Conservation (phyloP, 257 asterid species). For the Nicotiana attenuata region DNA sequence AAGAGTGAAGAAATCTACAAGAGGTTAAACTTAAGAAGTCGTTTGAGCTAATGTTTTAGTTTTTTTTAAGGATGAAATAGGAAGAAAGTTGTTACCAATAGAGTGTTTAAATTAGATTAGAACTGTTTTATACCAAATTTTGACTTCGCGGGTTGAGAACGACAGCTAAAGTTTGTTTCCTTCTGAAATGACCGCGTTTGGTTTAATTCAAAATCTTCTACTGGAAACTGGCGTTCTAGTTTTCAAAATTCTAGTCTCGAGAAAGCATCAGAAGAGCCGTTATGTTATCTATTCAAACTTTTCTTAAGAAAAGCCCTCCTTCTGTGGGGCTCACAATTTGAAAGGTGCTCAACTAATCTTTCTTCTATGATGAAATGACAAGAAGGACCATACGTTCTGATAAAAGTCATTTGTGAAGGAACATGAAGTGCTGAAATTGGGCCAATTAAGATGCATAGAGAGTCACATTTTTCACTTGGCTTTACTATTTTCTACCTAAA, state of each 20-base stretch:
- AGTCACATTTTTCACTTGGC: no score
- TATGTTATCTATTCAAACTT: slow-evolving; percentile 34
- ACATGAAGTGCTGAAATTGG: no score
- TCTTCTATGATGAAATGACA: neutral
- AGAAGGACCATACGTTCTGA: neutral
- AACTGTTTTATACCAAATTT: neutral
- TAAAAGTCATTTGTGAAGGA: neutral
- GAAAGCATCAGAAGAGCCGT: slow-evolving; percentile 16
- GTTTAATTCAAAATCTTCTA: neutral
- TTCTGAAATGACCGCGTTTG: neutral
- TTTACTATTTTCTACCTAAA: no score
- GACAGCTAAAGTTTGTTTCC: neutral
- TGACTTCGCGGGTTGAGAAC: neutral
- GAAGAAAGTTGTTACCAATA: no score
- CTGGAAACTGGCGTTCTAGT: no score
- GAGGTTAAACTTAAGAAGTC: neutral
- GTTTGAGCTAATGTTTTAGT: neutral
- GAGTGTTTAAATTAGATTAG: neutral
- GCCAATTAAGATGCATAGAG: no score
- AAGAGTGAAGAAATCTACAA: neutral
- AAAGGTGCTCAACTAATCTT: no score
- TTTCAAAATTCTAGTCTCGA: neutral
- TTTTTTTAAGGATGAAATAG: no score
- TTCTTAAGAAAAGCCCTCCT: slow-evolving; percentile 34
- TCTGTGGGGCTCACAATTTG: slow-evolving; percentile 17